Evolutionary conservation across 78 protist species (phyloP).

Genomic region (Trichosphaerium sp.): DNA sequence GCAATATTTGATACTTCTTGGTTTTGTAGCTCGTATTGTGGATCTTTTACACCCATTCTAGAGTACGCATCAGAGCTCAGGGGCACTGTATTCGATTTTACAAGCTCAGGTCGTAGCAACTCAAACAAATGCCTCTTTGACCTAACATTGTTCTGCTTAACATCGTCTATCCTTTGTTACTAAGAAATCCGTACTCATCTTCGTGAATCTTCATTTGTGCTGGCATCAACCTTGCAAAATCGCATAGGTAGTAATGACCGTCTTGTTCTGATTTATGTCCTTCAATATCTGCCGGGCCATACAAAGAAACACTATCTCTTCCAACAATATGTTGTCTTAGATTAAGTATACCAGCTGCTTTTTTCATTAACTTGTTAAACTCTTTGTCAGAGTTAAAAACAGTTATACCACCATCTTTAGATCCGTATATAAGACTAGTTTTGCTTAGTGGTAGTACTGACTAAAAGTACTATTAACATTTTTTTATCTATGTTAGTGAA

Average conservation of each 20-base stretch:
- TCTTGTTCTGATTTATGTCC: too few species aligned
- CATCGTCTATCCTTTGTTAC: background rate
- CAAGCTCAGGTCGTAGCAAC: constrained; percentile 25
- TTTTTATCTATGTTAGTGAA: too few species aligned
- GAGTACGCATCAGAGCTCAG: constrained; percentile 24
- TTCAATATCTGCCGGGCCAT: constrained; percentile 37
- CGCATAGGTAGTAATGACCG: constrained; percentile 6
- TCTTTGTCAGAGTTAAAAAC: background rate
- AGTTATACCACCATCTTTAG: constrained; percentile 24
- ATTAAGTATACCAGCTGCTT: background rate
- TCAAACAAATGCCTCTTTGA: constrained; percentile 20
- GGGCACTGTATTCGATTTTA: background rate
- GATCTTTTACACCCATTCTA: background rate
- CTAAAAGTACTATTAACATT: too few species aligned
- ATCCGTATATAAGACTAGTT: too few species aligned
- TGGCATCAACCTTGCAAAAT: constrained; percentile 21
- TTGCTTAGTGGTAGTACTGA: too few species aligned
- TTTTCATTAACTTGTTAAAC: constrained; percentile 2
- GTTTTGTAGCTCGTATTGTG: background rate
- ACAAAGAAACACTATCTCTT: background rate
- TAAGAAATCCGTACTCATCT: too few species aligned
- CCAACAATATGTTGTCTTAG: constrained; percentile 6
- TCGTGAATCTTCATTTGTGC: too few species aligned
- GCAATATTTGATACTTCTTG: background rate
- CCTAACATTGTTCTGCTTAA: background rate